Evolutionary conservation across 176 grass and related monocot genomes (phyloP), one percentile per base, ranked within the genome.

Genomic region (Avena atlantica): DNA sequence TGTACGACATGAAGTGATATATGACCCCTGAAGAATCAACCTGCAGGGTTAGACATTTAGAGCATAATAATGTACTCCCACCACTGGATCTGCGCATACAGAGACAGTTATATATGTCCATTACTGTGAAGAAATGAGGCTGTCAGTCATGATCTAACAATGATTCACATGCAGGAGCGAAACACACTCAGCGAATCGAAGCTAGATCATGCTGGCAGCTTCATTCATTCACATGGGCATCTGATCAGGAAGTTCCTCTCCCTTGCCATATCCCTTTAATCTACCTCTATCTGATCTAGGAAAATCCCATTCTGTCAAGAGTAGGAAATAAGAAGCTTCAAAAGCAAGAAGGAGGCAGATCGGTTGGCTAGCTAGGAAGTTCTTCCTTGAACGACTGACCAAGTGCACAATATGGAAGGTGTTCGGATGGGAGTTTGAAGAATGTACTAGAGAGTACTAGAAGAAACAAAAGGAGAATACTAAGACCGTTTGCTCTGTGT

Each of bases 141-240:
- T 91, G 90, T 91, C 90, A 91, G 27, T 36, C 82, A 91, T 88
- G 90, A 91, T 91, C 90, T 91, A 91, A 78, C 81, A 73, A 85
- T 62, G 70, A 93, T 85, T 85, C 42, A 77, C 85, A 44, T 5
- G 48, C 31, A 42, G 55, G 51, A 66, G 34, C 17, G 49, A 17
- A 53, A 68, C 12, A 11, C 58, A 23, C 45, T 1, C 51, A 36
- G 56, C 24, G 52, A 93, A 80, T 64, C 81, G 80, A 78, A 93
- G 88, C 70, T 93, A 90, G 91, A 93, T 93, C 91, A 93, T 90
- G 91, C 91, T 92, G 91, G 91, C 91, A 92, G 91, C 91, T 92
- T 92, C 88, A 92, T 81, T 87, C 91, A 74, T 93, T 93, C 91
- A 80, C 81, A 84, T 49, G 84, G 25, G 77, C 91, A 90, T 37